Evolutionary conservation across 257 asterid genomes (phyloP).

Genomic region (Forsythia viridissima): DNA sequence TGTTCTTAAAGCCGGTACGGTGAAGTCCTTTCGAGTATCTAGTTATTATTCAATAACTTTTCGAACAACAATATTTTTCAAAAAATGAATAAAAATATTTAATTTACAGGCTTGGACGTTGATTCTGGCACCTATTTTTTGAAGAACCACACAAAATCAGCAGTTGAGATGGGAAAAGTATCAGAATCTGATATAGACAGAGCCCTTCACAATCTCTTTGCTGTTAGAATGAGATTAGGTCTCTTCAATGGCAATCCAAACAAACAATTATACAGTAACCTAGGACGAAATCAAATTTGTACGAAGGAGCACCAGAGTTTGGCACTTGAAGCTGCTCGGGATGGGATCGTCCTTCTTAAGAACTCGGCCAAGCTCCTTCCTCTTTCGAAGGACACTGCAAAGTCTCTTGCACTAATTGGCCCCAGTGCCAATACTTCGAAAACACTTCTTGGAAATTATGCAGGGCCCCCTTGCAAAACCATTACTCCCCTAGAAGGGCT

Average conservation of each 20-base stretch:
- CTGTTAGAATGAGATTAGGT: conserved; percentile 65
- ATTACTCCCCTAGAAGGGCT: conserved; percentile 55
- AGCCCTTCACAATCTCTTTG: conserved; percentile 62
- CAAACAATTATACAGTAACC: conserved; percentile 29
- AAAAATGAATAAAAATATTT: background rate
- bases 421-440: conserved; percentile 53
- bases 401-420: conserved; percentile 59
- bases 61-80: background rate
- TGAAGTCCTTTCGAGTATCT: background rate
- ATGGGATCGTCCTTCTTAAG: conserved; percentile 68
- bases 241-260: conserved; percentile 57
- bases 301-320: conserved; percentile 41
- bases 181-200: conserved; percentile 56
- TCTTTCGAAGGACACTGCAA: conserved; percentile 36
- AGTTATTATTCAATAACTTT: background rate
- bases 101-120: conserved; percentile 56
- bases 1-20: conserved; percentile 63
- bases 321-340: conserved; percentile 59
- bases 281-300: conserved; percentile 45
- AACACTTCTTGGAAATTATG: conserved; percentile 56
- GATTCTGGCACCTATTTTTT: conserved; percentile 53
- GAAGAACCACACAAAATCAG: conserved; percentile 44
- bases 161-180: conserved; percentile 46
- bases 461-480: conserved; percentile 65
- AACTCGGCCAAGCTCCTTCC: conserved; percentile 55